Conservation (phyloP, 306 rosid genomes). For the Cucumis sativus region DNA sequence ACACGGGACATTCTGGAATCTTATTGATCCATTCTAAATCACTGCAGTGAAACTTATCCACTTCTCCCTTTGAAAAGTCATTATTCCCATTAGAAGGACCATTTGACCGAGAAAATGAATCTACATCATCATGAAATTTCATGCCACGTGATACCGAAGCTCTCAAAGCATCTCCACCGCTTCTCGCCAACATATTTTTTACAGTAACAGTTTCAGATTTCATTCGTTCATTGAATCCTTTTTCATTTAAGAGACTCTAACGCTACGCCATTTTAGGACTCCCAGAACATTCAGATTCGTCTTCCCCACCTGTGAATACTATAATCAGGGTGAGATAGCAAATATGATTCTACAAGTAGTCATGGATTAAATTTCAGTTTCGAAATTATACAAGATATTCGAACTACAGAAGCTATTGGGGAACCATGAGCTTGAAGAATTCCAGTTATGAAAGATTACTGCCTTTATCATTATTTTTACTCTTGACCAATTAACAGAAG, state of each 20-base stretch:
- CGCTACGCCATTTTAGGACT: slow-evolving; percentile 60
- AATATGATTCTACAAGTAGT: background rate
- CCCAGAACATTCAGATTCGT: slow-evolving; percentile 50
- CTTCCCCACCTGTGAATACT: slow-evolving; percentile 63
- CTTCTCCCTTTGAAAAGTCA: slow-evolving; percentile 53
- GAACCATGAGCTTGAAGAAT: background rate
- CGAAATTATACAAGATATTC: background rate
- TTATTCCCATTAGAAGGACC: slow-evolving; percentile 17
- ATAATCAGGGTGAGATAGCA: background rate
- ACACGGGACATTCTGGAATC: slow-evolving; percentile 85
- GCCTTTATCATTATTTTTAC: background rate
- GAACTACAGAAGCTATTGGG: background rate
- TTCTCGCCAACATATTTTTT: slow-evolving; percentile 55
- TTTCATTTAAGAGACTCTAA: slow-evolving; percentile 52
- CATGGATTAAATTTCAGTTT: background rate
- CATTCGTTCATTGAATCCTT: slow-evolving; percentile 69
- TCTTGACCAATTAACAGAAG: background rate
- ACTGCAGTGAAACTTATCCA: slow-evolving; percentile 74
- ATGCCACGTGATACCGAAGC: slow-evolving; percentile 56
- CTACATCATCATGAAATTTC: slow-evolving; percentile 43
- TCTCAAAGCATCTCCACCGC: slow-evolving; percentile 91
- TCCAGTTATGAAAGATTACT: background rate
- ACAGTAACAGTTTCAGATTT: slow-evolving; percentile 25
- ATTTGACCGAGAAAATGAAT: slow-evolving; percentile 13
- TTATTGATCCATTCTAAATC: slow-evolving; percentile 77